Percentiles rank a stretch among this genome's conserved stretches.
These are phyloP conservation scores for Brassica napus DNA, from an alignment of 345 rosid species.

Conservation along the genomic window Da-Ae NC_063450.1:36944501-36945000, in stretches of 20 bases:
- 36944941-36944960: slow-evolving; percentile 96
- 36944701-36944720: slow-evolving; percentile 89
- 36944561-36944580: background rate
- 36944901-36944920: slow-evolving; percentile 98
- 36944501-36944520: slow-evolving; percentile 90
- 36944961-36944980: slow-evolving; percentile 94
- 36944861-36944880: slow-evolving; percentile 97
- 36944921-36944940: slow-evolving; percentile 85
- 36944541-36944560: slow-evolving; percentile 41
- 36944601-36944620: background rate
- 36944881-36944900: slow-evolving; percentile 98
- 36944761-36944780: background rate
- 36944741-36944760: slow-evolving; percentile 69
- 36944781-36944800: background rate
- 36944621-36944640: slow-evolving; percentile 83
- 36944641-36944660: slow-evolving; percentile 97
- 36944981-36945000: slow-evolving; percentile 89
- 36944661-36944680: slow-evolving; percentile 93
- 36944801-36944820: background rate
- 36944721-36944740: slow-evolving; percentile 91
- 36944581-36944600: background rate
- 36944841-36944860: slow-evolving; percentile 93
- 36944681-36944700: slow-evolving; percentile 91
- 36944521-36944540: slow-evolving; percentile 85
- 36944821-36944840: slow-evolving; percentile 68